Conservation (phyloP, 78 protist species). For the Cavenderia fasciculata region DNA sequence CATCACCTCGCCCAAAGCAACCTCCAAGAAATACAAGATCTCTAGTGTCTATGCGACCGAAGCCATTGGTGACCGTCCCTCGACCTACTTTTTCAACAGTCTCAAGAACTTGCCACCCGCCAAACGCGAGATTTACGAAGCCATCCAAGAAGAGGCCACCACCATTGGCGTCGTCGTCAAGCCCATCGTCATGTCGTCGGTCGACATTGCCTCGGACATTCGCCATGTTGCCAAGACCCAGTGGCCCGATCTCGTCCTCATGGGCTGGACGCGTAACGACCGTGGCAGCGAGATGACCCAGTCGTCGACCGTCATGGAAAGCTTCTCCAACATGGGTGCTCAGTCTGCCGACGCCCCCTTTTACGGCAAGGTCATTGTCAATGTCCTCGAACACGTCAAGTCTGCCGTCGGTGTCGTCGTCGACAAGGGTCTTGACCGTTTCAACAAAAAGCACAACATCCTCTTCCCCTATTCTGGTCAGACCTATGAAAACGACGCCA, state of each 20-base stretch:
- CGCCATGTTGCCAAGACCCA: neutral
- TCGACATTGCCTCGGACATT: constrained; percentile 22
- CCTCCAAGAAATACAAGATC: constrained; percentile 33
- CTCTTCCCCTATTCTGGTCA: constrained; percentile 49
- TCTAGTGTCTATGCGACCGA: neutral
- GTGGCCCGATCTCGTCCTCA: constrained; percentile 41
- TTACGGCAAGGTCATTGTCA: constrained; percentile 25
- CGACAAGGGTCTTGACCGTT: constrained; percentile 64
- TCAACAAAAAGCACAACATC: constrained; percentile 30
- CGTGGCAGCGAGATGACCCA: too few relatives aligned
- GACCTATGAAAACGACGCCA: constrained; percentile 41
- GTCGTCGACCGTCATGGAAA: too few relatives aligned
- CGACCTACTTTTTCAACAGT: constrained; percentile 7
- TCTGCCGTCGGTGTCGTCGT: constrained; percentile 55
- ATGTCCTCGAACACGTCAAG: constrained; percentile 20
- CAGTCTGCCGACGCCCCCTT: neutral
- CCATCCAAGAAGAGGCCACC: neutral
- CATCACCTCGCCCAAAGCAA: neutral
- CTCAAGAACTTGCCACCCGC: constrained; percentile 5
- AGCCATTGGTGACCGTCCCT: constrained; percentile 39
- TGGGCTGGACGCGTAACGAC: too few relatives aligned
- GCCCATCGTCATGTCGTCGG: constrained; percentile 44
- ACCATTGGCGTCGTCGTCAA: constrained; percentile 23
- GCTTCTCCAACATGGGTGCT: too few relatives aligned
- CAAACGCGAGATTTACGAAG: constrained; percentile 3